Evolutionary conservation across 73 alveolate species (phyloP), one percentile per base, ranked within the genome.

Genomic region (Stentor coeruleus): DNA sequence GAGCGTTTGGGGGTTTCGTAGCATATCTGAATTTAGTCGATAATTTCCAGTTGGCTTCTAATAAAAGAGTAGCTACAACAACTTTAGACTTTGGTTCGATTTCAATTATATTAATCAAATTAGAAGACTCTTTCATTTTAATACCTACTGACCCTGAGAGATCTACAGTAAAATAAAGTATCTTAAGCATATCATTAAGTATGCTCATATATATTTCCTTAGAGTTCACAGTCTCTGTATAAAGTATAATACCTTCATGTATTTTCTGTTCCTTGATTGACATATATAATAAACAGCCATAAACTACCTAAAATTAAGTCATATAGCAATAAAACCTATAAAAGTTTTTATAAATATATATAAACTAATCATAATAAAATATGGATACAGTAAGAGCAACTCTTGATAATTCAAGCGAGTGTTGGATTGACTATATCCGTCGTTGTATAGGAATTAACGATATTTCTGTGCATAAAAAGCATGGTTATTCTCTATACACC

Each of bases 401-500:
- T 26, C 39, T 66, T 20, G 79, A 66, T 66, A 66, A 66, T 2
- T 66, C 79, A 66, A 31, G 79, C 37, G 79, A 66, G 79, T 66
- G 79, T 40, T 66, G 79, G 79, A 28, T 11, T 1, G 79, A 66
- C 37, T 66, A 31, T 26, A 28, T 20, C 36, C 79, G 79, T 20
- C n/a, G 79, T 28, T 66, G 37, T 20, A 33, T 31, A 33, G 79
- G 79, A 26, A 31, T 66, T 26, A 20, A 31, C 37, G 79, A 66
- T 2, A 20, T 66, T 20, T 26, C 15, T 11, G 39, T 66, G n/a
- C 79, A 38, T 75, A 31, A 38, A n/a, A 31, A 75, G 20, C 0
- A 30, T 33, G 82, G 85, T 3, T 85, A 72, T n/a, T n/a, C 57
- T 59, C 72, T 38, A 28, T 87, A 84, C 39, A 88, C 92, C 41